Evolutionary conservation across 495 filamentous ascomycete species (phyloP), one percentile per base, ranked within the genome.

Genomic region (Chaetomium cochliodes): DNA sequence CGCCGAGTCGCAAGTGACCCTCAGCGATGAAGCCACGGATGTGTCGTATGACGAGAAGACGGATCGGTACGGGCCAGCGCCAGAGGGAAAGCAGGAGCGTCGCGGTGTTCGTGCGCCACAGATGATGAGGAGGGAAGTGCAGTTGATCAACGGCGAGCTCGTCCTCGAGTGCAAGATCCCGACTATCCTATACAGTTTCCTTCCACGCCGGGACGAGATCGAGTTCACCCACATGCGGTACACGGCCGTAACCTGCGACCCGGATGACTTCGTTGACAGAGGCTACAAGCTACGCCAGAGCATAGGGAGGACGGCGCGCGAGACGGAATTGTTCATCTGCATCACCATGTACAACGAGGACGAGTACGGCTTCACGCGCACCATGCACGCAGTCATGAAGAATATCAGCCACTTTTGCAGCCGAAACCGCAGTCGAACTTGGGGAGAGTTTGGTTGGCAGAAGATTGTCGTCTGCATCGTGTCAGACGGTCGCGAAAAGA

Each of bases 211-310:
- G 28, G 92, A 98, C 74, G 92, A 96, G 66, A 85, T 91, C 55
- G 96, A 99, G 75, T 99, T 98, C 74, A 99, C 96, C 0, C 93
- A 99, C 74, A 98, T 98, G 96, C 90, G 96, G n/a, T 99, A 99
- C 72, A 98, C 96, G 37, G 96, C 96, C n/a, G 94, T 97, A 42
- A 99, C 96, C 1, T 97, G 93, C 72, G 96, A 99, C 73, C 96
- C 96, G 0, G 93, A 98, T 73, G 93, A 99, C 71, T 99, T 96
- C 67, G 88, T 90, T 0, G 81, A 85, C 18, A 82, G 86, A 57
- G 93, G 94, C 0, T 99, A 98, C 79, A 94, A 96, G 75, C 76
- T 99, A 69, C 89, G 96, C n/a, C 96, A 98, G 76, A 93, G 96
- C 73, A 91, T 98, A 62, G 91, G 91, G 6, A 85, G 77, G 58